Base-by-base conservation (phyloP, 768 basidiomycete species). In the Termitomyces sp. region DNA sequence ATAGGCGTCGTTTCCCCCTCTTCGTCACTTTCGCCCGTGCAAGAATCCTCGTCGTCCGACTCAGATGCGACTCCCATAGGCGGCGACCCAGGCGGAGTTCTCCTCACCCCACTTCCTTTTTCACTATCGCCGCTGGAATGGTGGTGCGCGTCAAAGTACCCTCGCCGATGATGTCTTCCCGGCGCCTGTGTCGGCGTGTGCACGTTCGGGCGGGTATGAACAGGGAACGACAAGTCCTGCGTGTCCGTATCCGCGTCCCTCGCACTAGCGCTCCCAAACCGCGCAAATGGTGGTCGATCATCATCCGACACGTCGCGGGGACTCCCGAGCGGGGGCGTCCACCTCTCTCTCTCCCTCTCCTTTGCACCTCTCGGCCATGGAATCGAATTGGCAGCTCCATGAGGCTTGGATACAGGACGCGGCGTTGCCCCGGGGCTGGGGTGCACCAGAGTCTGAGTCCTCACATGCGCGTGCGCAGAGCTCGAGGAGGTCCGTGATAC, bases 81-180 rank as follows among this genome's bases (percentile, higher is more conserved):
- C 18, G 80, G 79, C 38, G 79, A 76, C 4, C 80, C 80, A 5
- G 80, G 74, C 3, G 82, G 80, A 14, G 84, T 85, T 62, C 67
- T 70, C 60, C 72, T 77, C 56, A 81, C 55, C 16, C 57, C 56
- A 28, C 61, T 62, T 24, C n/a, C 35, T 18, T 14, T n/a, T 30
- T 20, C 32, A 28, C 44, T 18, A 16, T 18, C 48, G 8, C 28
- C 32, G n/a, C 7, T 30, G 10, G 16, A 16, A 14, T 22, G 18
- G 14, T 32, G 18, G 14, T 32, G 45, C 28, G 72, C 36, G 8
- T 55, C 83, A 55, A 56, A 77, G 64, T 82, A 83, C 5, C 85
- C 81, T 9, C 85, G 76, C 57, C 77, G 77, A 66, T 87, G 87
- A 60, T 85, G 78, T 54, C 85, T 64, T n/a, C 52, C 51, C n/a